Base-by-base conservation (phyloP, 805 yeast species). In the Kazachstania psychrophila region DNA sequence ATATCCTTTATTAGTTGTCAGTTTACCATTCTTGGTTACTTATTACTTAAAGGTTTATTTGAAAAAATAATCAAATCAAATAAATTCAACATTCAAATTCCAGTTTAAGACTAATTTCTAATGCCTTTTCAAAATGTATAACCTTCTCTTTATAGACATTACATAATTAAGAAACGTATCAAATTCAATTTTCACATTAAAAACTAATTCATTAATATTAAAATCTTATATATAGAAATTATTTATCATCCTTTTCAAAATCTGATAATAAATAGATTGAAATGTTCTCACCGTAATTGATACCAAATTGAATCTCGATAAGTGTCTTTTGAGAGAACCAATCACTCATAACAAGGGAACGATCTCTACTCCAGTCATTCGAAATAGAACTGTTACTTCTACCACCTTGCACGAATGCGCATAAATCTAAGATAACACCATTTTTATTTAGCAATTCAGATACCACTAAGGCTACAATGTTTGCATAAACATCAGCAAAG, bases 401-500 rank as follows among this genome's bases (percentile, higher is more conserved):
- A 3, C 37, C 69, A 70, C 4, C 23, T 34, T 72, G 73, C 30
- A 83, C 74, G 60, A 89, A 92, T 0, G 86, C 80, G 25, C 92
- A 81, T 29, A 89, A 72, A 56, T 94, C 96, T 15, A 87, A 65
- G 8, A 85, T 71, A 39, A 92, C 63, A 45, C 86, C 92, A 56
- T 88, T 96, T 42, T 73, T 79, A 43, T 82, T 76, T 48, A 94
- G 62, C 1, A 89, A 75, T 13, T 77, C 77, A 45, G 84, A 80
- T 29, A 84, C 87, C 31, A 92, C 71, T 16, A 88, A 72, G 1
- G 97, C 94, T 0, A 86, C 87, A 39, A 92, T 56, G 1, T 92
- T 76, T 1, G 95, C 79, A 31, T 43, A 49, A 20, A 49, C 47
- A 38, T 77, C 62, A 43, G 69, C 66, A 27, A 66, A 61, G 8